Conservation (phyloP, 768 basidiomycete genomes). For the Mrakia hoshinonis region DNA sequence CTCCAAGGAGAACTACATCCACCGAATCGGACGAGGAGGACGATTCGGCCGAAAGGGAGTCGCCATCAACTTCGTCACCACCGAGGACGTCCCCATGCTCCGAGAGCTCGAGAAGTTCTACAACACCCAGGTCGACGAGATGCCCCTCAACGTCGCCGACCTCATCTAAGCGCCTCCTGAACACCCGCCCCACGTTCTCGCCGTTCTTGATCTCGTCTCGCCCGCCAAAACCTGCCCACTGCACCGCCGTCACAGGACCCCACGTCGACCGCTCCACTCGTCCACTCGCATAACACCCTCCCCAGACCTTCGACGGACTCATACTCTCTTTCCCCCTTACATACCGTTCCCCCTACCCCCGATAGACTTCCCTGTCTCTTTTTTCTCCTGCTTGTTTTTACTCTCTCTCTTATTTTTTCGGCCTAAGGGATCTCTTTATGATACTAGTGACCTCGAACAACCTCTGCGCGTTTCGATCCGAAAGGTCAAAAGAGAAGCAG, state of each 20-base stretch:
- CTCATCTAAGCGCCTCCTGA: too few species aligned
- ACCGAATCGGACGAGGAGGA: conserved; percentile 97
- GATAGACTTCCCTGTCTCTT: not conserved
- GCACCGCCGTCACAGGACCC: not conserved
- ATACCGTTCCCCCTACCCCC: not conserved
- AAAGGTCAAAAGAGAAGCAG: too few species aligned
- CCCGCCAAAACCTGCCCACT: conserved; percentile 2
- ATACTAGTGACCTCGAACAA: too few species aligned
- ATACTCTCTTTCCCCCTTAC: not conserved
- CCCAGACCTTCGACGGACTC: not conserved
- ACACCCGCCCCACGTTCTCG: too few species aligned
- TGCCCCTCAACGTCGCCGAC: conserved; percentile 53
- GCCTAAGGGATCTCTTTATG: too few species aligned
- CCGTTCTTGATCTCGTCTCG: not conserved
- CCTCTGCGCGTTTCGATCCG: too few species aligned
- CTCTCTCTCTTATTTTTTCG: not conserved
- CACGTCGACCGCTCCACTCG: not conserved
- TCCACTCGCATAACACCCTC: not conserved
- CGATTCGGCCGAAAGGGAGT: conserved; percentile 99
- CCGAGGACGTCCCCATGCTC: conserved; percentile 90
- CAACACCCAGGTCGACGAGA: conserved; percentile 84
- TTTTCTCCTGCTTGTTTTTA: not conserved
- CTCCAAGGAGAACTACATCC: conserved; percentile 54
- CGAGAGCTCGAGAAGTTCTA: conserved; percentile 97
- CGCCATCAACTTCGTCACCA: conserved; percentile 95